Evolutionary conservation across 371 early-diverging fungal genomes (phyloP).

Genomic region (Conidiobolus incongruus): DNA sequence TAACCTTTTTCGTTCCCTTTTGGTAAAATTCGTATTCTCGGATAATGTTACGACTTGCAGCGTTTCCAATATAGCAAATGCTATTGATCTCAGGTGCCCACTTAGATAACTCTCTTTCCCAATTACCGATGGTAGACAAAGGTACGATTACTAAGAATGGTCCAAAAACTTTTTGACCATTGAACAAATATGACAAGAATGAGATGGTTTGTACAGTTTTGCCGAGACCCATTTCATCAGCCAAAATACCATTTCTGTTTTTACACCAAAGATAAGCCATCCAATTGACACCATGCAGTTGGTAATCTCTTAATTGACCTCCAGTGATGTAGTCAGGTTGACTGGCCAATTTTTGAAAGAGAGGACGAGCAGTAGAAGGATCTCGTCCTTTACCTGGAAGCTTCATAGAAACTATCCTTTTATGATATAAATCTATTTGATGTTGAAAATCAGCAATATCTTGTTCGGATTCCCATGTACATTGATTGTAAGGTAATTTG

Average conservation of each 20-base stretch:
- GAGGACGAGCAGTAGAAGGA: slow-evolving; percentile 32
- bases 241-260: slow-evolving; percentile 88
- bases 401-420: too few relatives aligned
- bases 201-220: slow-evolving; percentile 98
- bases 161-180: slow-evolving; percentile 62
- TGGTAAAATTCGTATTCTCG: slow-evolving; percentile 81
- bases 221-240: slow-evolving; percentile 90
- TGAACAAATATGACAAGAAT: slow-evolving; percentile 82
- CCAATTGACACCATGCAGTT: slow-evolving; percentile 96
- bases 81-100: slow-evolving; percentile 92
- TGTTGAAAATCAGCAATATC: slow-evolving; percentile 35
- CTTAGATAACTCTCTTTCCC: slow-evolving; percentile 80
- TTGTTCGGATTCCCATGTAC: slow-evolving; percentile 72
- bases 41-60: slow-evolving; percentile 53
- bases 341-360: slow-evolving; percentile 42
- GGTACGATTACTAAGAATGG: slow-evolving; percentile 94
- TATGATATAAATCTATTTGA: slow-evolving; percentile 73
- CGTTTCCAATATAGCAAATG: slow-evolving; percentile 74
- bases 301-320: slow-evolving; percentile 92
- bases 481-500: slow-evolving; percentile 61
- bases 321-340: slow-evolving; percentile 70
- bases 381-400: slow-evolving; percentile 44
- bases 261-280: slow-evolving; percentile 95
- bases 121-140: slow-evolving; percentile 76
- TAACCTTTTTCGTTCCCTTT: slow-evolving; percentile 17